A percentile compares a stretch with the other conserved stretches of the same genome.
phyloP scores from a whole-genome alignment of 495 filamentous ascomycete species.

The Penicillium coprophilum region DNA sequence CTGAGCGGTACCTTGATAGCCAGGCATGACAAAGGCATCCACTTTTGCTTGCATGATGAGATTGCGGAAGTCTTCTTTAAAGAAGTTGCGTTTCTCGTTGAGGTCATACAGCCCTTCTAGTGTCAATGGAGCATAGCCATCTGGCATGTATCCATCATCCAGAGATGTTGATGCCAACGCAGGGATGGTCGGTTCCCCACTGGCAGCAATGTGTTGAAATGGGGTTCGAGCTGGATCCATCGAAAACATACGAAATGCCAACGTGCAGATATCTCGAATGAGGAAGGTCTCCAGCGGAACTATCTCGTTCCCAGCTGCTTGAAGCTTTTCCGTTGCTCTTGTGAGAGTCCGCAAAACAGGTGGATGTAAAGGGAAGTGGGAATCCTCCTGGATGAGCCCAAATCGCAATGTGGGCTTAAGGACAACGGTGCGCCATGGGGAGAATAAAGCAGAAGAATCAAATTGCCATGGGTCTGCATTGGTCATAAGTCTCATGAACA shows the following conservation, averaged over 20 bases:
- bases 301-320: conserved; percentile 15
- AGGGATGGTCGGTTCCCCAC: conserved; percentile 27
- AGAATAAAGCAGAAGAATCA: conserved; percentile 14
- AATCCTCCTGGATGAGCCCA: conserved; percentile 17
- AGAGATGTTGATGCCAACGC: conserved; percentile 20
- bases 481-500: conserved; percentile 39
- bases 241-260: conserved; percentile 24
- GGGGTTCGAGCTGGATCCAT: conserved; percentile 23
- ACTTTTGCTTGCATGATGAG: conserved; percentile 13
- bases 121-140: conserved; percentile 14
- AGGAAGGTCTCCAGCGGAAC: conserved; percentile 14
- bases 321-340: conserved; percentile 8
- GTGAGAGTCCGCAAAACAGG: conserved; percentile 18
- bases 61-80: conserved; percentile 20
- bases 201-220: conserved; percentile 21
- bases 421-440: conserved; percentile 16
- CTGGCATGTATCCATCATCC: conserved; percentile 14
- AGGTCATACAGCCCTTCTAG: conserved; percentile 21
- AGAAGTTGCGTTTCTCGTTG: conserved; percentile 5
- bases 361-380: conserved; percentile 24
- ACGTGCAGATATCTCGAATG: conserved; percentile 10
- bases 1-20: conserved; percentile 20
- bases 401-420: conserved; percentile 12
- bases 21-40: conserved; percentile 22
- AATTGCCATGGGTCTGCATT: conserved; percentile 10